A percentile compares a stretch with the other conserved stretches of the same genome.
Conservation (phyloP, 306 rosid species). For the Pyrus betulifolia region DNA sequence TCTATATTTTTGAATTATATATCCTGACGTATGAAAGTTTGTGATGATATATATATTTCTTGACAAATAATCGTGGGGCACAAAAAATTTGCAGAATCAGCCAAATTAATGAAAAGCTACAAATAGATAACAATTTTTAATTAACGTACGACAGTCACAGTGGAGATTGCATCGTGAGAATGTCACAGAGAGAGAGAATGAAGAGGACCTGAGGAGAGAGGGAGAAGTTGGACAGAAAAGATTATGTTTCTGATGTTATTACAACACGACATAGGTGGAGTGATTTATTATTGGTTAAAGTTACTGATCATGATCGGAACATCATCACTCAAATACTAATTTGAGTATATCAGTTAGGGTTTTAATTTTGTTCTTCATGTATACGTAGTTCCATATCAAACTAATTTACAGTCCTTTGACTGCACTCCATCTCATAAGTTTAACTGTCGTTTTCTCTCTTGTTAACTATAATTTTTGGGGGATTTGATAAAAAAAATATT, state of each 20-base stretch:
- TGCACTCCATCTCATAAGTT: background rate
- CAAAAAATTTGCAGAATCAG: conserved; percentile 42
- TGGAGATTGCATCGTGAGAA: conserved; percentile 15
- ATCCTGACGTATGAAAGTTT: background rate
- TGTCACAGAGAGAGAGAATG: background rate
- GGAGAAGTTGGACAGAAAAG: background rate
- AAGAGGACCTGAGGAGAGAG: background rate
- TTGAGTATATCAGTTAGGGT: background rate
- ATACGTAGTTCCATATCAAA: background rate
- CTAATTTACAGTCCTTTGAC: background rate
- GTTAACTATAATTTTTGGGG: background rate
- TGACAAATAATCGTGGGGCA: conserved; percentile 30
- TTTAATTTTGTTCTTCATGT: background rate
- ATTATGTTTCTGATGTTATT: background rate
- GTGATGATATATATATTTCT: conserved; percentile 14
- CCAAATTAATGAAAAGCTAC: conserved; percentile 26
- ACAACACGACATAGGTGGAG: background rate
- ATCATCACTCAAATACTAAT: background rate
- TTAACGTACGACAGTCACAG: conserved; percentile 10
- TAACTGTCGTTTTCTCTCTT: background rate
- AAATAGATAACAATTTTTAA: conserved; percentile 9
- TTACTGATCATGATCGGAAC: background rate
- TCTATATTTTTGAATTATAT: conserved; percentile 11
- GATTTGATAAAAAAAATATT: background rate
- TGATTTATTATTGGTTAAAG: background rate